Base-by-base conservation (phyloP, 106 monocot species). In the Chionographis japonica region DNA sequence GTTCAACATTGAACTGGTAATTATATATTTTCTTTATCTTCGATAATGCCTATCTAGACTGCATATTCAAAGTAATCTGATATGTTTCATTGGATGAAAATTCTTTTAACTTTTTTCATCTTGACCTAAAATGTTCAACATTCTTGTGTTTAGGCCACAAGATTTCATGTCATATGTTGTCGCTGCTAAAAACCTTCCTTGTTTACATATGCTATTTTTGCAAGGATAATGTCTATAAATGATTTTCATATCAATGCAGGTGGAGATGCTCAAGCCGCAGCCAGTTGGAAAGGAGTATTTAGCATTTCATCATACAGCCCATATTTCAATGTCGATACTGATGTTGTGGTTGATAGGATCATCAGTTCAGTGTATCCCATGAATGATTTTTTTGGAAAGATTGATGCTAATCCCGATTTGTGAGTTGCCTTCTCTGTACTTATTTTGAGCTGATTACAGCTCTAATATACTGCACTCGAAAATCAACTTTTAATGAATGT, bases 301-400 rank as follows among this genome's bases (percentile, higher is more conserved):
- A 97, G 60, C 78, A 78, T 97, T 79, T 86, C 97, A 80, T 89
- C 97, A 20, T 97, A 97, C 64, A 78, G 60, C 43, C 87, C 89
- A 52, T 97, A 81, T 74, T 97, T 97, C 75, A 83, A 97, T 71
- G 85, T 97, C 52, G 92, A 97, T 63, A 84, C 97, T 50, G 92
- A 97, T 83, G 63, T 87, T 54, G 92, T 97, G 55, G 79, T 90
- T 67, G 97, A 92, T 74, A 92, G 97, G 51, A 35, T 92, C 51
- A 61, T 92, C 57, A 68, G 77, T 79, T 92, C 92, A 50, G 56
- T 97, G 18, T 79, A 86, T 75, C 88, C 92, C n/a, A 84, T 80
- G 65, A 61, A 80, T 78, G 84, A 75, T 63, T 95, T 97, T 69
- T 70, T 55, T 54, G 76, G 84, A 55, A 97, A 97, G 77, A 89